These are phyloP conservation scores for Metschnikowia cerradonensis DNA, from an alignment of 805 yeast genomes.

Conservation along the genomic window DNA sequence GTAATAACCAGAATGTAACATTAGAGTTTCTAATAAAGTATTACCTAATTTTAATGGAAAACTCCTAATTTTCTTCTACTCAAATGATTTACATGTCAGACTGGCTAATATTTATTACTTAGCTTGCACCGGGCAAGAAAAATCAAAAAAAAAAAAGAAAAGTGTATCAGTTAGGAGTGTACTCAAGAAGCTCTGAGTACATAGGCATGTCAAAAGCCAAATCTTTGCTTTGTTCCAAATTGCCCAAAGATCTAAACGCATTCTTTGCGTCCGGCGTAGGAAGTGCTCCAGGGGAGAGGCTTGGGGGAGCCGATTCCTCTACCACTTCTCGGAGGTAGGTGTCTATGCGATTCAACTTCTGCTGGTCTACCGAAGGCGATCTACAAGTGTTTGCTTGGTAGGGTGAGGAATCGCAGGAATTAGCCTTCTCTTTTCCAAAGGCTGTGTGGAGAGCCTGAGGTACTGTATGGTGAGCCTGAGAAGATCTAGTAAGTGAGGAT, in stretches of 20 bases:
- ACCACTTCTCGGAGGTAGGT: conserved; percentile 11
- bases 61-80: neutral
- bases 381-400: neutral
- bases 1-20: too few relatives aligned
- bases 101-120: neutral
- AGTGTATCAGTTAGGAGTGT: neutral
- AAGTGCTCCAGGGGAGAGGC: neutral
- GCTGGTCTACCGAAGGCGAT: conserved; percentile 4
- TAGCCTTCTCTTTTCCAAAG: neutral
- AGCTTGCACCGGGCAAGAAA: conserved; percentile 1
- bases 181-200: conserved; percentile 5
- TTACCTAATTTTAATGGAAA: neutral
- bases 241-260: neutral
- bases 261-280: neutral
- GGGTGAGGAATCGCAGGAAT: neutral
- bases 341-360: conserved; percentile 4
- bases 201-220: conserved; percentile 2
- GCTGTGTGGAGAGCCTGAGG: conserved; percentile 13
- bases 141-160: neutral
- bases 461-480: neutral
- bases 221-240: neutral
- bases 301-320: conserved; percentile 7
- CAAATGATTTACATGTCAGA: neutral
- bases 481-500: conserved; percentile 14
- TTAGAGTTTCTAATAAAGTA: too few relatives aligned